Conservation (phyloP, 805 yeast genomes). For the Lipomyces orientalis region DNA sequence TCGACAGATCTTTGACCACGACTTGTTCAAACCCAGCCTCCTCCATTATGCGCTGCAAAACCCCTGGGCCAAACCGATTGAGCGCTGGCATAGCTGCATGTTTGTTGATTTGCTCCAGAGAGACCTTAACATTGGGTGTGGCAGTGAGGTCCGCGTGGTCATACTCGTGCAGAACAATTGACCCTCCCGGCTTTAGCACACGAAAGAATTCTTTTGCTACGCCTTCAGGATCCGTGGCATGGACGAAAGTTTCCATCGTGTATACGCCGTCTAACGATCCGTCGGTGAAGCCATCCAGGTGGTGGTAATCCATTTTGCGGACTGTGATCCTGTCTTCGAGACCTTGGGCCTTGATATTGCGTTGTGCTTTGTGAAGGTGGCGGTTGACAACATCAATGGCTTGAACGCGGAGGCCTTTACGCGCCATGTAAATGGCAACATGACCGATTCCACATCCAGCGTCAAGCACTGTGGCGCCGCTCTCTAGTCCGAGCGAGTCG, state of each 20-base stretch:
- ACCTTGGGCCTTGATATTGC: background rate
- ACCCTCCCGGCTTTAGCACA: conserved; percentile 3
- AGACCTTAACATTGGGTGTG: background rate
- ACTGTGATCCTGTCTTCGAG: background rate
- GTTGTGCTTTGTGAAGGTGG: conserved; percentile 4
- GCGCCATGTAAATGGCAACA: conserved; percentile 1
- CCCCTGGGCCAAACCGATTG: background rate
- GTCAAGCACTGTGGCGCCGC: conserved; percentile 2
- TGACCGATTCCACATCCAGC: conserved; percentile 7
- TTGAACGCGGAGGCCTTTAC: conserved; percentile 4
- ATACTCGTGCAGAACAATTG: background rate
- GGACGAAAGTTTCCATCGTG: conserved; percentile 6
- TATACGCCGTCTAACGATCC: conserved; percentile 2
- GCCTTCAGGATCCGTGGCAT: conserved; percentile 5
- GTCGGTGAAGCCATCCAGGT: conserved; percentile 7
- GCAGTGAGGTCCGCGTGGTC: conserved; percentile 5
- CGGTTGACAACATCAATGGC: conserved; percentile 7
- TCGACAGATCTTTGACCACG: conserved; percentile 1
- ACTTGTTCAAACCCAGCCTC: conserved; percentile 1
- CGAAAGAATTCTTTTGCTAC: conserved; percentile 6
- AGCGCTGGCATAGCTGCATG: conserved; percentile 4
- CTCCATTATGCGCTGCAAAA: background rate
- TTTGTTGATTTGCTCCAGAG: background rate
- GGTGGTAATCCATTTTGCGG: conserved; percentile 7
- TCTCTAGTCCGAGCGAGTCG: background rate